Evolutionary conservation across 2,329 filamentous ascomycete genomes (phyloP), one percentile per base, ranked within the genome.

Genomic region (Fusarium ramigenum): DNA sequence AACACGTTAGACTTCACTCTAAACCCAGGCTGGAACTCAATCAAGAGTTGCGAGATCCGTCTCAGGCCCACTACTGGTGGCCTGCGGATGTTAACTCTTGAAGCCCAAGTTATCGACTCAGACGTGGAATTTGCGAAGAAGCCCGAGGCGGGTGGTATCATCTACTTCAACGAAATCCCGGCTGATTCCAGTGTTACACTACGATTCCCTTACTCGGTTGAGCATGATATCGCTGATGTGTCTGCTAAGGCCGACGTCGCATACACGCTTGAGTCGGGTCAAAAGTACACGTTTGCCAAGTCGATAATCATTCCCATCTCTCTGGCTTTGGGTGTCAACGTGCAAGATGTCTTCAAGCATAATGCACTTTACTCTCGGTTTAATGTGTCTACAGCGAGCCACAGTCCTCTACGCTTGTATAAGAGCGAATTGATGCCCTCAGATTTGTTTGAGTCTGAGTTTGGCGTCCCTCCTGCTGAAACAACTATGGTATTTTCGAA

Each of bases 301-400:
- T 76, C 78, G 7, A 93, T 94, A 72, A 89, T 87, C 7, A 86
- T 97, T 25, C 88, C 91, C 6, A 92, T 96, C 4, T 88, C 93
- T 2, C 85, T 99, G 9, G 93, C 94, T 0, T 87, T 99, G 7
- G 95, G 96, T 7, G 96, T 99, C 70, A 98, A 98, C 74, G 96
- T 99, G 10, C 95, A 98, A 78, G 96, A 99, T 76, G 90, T 97
- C 34, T 98, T 98, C 85, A 97, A 97, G 79, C 90, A 94, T 71
- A 85, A 91, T 12, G 87, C 90, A 0, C 86, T 98, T 0, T 96
- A 96, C 78, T 98, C 95, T 0, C 92, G 92, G 15, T 99, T 99
- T 80, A 97, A 93, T 19, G 92, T 99, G 59, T 95, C 94, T 18
- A 95, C 95, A 0, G 92, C 94, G 2, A 93, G 88, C 63, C 81